Conservation (phyloP, 2,329 filamentous ascomycete species). For the Aureobasidium sp. region DNA sequence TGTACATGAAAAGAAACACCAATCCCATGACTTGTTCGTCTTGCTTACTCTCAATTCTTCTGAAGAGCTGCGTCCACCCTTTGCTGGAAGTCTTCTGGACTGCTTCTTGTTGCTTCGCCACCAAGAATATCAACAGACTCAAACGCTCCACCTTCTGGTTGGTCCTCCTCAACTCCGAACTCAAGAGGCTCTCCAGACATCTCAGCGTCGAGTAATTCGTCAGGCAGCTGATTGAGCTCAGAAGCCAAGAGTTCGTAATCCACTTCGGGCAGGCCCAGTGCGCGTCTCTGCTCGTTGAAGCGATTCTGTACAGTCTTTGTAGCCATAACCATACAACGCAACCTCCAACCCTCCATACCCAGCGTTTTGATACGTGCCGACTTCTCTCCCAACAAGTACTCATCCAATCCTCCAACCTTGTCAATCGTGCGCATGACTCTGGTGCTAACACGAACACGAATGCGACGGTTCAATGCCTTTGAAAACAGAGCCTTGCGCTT, state of each 20-base stretch:
- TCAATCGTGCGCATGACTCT: constrained; percentile 73
- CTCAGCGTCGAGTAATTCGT: constrained; percentile 26
- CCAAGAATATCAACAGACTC: background rate
- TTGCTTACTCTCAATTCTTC: constrained; percentile 12
- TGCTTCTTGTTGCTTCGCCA: constrained; percentile 1
- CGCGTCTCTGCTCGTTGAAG: constrained; percentile 70
- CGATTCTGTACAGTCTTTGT: constrained; percentile 70
- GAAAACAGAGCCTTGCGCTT: constrained; percentile 73
- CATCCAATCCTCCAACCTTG: constrained; percentile 89
- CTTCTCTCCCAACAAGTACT: constrained; percentile 89
- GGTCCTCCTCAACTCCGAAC: constrained; percentile 20
- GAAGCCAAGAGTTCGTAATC: constrained; percentile 34
- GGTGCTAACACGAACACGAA: constrained; percentile 75
- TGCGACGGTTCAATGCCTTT: constrained; percentile 63
- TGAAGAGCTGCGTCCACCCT: constrained; percentile 12
- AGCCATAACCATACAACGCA: constrained; percentile 93
- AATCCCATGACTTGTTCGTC: background rate
- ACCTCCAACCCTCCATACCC: constrained; percentile 88
- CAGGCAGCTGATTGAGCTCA: constrained; percentile 26
- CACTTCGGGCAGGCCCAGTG: constrained; percentile 68
- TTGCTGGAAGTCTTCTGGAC: constrained; percentile 13
- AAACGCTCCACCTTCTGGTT: background rate
- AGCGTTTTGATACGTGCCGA: constrained; percentile 83
- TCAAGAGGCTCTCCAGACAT: constrained; percentile 36
- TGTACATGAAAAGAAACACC: constrained; percentile 18